Base-by-base conservation (phyloP, 345 rosid species). In the Jatropha curcas region DNA sequence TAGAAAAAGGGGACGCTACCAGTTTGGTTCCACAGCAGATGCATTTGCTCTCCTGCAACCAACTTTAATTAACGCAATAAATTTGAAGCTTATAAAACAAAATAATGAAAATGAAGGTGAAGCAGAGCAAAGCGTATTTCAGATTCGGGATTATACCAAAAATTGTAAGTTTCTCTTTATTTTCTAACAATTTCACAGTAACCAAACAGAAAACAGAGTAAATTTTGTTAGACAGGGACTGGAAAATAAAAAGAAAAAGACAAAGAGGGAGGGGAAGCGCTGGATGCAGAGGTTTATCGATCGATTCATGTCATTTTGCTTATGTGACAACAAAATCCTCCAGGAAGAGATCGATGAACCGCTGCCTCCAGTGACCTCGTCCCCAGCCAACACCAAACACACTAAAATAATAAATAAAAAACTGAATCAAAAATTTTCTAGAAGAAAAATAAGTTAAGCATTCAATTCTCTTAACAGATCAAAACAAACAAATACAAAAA, bases 251-350 rank as follows among this genome's bases (percentile, higher is more conserved):
- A 19, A 19, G 16, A 6, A 45, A 60, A 7, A 30, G 8, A 33
- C 3, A 37, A 8, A 58, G 17, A n/a, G 22, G 65, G 64, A 61
- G 77, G 72, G 77, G n/a, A 78, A 86, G 83, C 89, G 78, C 88
- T 90, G 96, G 98, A 93, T 93, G 98, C 98, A 93, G 98, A 93
- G 98, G 98, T 93, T 93, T 93, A 91, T 93, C 98, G 97, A 93
- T 88, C 97, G 79, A 81, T 91, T 93, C 98, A 79, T 89, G 92
- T 78, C 28, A 39, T 77, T 73, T 74, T 28, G 80, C 53, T 60
- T 33, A 50, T 76, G 76, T 77, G 65, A 68, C 72, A 74, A 78
- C 74, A 73, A 74, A 79, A 67, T 50, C 75, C 77, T 39, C 75
- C 96, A 93, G 80, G 93, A 93, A 89, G 83, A 86, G 97, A 93